These are phyloP conservation scores for Coriaria nepalensis DNA, from an alignment of 306 rosid genomes.

Conservation along the genomic window DNA sequence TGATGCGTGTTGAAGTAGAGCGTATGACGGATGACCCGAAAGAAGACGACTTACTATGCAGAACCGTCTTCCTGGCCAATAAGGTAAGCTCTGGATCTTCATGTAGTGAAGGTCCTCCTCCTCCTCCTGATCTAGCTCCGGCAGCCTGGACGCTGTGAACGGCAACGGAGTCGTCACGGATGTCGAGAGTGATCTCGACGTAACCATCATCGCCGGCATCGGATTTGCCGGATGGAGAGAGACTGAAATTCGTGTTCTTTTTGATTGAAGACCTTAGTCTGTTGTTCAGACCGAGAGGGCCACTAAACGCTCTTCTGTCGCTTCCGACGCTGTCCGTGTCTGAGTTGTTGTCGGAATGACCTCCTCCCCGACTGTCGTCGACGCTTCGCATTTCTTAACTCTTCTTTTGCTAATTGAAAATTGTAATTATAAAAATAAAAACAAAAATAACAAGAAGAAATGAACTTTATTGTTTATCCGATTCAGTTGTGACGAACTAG, in stretches of 20 bases:
- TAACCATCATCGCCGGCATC: slow-evolving; percentile 19
- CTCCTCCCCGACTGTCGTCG: too few species aligned
- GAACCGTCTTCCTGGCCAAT: slow-evolving; percentile 28
- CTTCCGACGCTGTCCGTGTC: slow-evolving; percentile 10
- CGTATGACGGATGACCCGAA: slow-evolving; percentile 25
- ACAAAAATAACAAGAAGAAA: too few species aligned
- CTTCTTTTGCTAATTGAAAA: too few species aligned
- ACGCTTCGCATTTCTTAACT: slow-evolving; percentile 10
- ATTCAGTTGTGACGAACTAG: too few species aligned
- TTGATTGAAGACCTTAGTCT: background rate
- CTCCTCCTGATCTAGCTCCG: slow-evolving; percentile 7
- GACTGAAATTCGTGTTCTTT: slow-evolving; percentile 11
- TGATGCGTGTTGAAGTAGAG: slow-evolving; percentile 22
- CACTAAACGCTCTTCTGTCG: slow-evolving; percentile 22
- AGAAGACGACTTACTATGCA: slow-evolving; percentile 27
- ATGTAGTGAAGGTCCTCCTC: background rate
- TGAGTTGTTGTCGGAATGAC: background rate
- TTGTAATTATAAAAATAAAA: too few species aligned
- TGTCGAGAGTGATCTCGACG: slow-evolving; percentile 48
- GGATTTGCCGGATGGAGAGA: slow-evolving; percentile 3
- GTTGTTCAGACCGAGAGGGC: slow-evolving; percentile 18
- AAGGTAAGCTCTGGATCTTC: slow-evolving; percentile 36
- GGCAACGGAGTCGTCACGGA: slow-evolving; percentile 39
- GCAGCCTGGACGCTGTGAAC: slow-evolving; percentile 47
- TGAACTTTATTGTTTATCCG: too few species aligned